Evolutionary conservation across 2,329 filamentous ascomycete genomes (phyloP).

Genomic region (Alternaria gansuensis): DNA sequence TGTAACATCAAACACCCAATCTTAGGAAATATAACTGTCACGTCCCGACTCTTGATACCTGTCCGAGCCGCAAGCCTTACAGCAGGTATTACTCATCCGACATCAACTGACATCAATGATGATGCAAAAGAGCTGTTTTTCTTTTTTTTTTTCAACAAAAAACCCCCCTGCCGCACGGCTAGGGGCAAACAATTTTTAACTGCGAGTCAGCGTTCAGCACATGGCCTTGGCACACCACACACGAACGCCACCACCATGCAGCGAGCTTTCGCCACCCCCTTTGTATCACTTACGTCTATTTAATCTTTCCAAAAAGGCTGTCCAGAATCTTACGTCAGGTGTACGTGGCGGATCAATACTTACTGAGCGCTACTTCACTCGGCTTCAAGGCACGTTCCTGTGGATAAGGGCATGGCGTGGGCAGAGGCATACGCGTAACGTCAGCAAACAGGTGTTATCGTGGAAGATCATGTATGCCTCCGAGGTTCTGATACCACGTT

Average conservation of each 20-base stretch:
- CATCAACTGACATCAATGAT: background rate
- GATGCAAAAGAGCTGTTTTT: background rate
- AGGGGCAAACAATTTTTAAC: constrained; percentile 1
- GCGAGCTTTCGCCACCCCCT: background rate
- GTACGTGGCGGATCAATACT: background rate
- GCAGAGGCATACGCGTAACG: constrained; percentile 3
- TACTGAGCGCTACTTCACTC: background rate
- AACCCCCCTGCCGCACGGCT: background rate
- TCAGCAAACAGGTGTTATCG: background rate
- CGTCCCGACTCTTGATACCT: background rate
- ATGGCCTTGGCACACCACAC: constrained; percentile 1
- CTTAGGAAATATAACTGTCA: constrained; percentile 4
- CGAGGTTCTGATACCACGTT: background rate
- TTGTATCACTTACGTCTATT: background rate
- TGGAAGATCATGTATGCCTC: background rate
- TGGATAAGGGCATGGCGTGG: background rate
- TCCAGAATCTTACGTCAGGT: background rate
- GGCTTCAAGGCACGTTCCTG: background rate
- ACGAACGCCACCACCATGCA: constrained; percentile 7
- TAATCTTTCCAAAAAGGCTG: background rate
- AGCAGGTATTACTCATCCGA: background rate
- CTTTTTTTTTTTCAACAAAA: no score
- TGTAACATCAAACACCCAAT: background rate
- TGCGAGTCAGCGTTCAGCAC: constrained; percentile 18
- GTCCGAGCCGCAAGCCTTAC: background rate